Base-by-base conservation (phyloP, 2,329 filamentous ascomycete genomes). In the Monilinia fructicola region DNA sequence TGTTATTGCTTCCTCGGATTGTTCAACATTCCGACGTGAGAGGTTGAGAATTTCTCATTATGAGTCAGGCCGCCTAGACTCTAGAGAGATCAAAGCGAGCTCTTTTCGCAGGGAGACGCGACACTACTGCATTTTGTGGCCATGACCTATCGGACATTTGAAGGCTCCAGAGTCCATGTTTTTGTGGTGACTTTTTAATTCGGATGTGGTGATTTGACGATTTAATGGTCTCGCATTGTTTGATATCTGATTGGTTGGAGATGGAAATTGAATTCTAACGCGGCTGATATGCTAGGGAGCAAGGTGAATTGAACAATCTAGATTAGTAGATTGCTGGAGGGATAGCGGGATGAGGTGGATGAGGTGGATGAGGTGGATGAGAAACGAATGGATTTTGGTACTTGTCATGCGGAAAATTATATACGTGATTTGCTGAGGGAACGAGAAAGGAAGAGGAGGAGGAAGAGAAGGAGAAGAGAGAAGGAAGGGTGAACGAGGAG, bases 301-400 rank as follows among this genome's bases (percentile, higher is more conserved):
- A 23, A 44, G 31, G 31, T 35, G 31, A 35, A 35, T 35, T 5
- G 55, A 58, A 58, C 38, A 44, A 44, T 58, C 55, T 58, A 58
- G 55, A 58, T 44, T 38, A 38, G 38, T 58, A 58, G 55, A 58
- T 44, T 38, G 55, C 9, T 21, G 40, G 23, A 44, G 2, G 44
- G 16, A 46, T 42, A 42, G 28, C 31, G 50, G 26, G 16, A 26
- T 42, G 38, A 28, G 35, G n/a, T 56, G 10, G 38, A 28, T 44
- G 23, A 44, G n/a, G n/a, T 44, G 31, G 9, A 35, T n/a, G n/a
- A 35, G 31, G 28, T 3, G 28, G 31, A 35, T 7, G 31, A 35
- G 31, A n/a, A n/a, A n/a, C n/a, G n/a, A 35, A 35, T 35, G 31
- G 31, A 35, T 35, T 35, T 35, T 35, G 31, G 9, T 35, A 35